Percentiles rank a stretch among this genome's conserved stretches.
Conservation (phyloP, 176 grass and related monocot genomes). For the Aegilops umbellulata region DNA sequence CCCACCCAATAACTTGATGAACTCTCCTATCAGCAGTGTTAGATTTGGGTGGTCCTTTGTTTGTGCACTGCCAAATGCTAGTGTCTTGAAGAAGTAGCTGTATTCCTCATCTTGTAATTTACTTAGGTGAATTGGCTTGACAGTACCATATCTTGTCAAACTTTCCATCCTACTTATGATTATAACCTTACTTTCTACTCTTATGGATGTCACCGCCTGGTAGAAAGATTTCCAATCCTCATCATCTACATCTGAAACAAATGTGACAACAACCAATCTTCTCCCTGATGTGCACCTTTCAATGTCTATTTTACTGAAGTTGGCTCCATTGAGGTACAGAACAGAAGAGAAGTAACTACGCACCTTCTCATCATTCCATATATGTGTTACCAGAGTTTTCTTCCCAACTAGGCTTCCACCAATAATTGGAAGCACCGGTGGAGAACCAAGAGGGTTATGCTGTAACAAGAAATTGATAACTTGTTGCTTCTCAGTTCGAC, state of each 20-base stretch:
- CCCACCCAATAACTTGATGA: not conserved
- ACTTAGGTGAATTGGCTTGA: not conserved
- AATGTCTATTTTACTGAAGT: not conserved
- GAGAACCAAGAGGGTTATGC: not conserved
- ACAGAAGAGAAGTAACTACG: not conserved
- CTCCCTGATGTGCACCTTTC: not conserved
- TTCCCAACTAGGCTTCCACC: constrained; percentile 1
- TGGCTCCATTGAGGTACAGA: not conserved
- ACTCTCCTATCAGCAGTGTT: not conserved
- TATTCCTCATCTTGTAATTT: not conserved
- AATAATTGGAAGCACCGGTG: not conserved
- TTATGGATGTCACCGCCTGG: not conserved
- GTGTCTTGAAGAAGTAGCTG: not conserved
- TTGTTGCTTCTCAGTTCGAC: not conserved
- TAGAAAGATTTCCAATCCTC: not conserved
- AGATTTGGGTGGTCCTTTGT: constrained; percentile 3
- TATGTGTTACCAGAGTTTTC: constrained; percentile 4
- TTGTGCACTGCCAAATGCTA: not conserved
- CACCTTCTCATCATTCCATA: not conserved
- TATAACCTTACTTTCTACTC: not conserved
- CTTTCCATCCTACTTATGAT: constrained; percentile 9
- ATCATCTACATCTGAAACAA: not conserved
- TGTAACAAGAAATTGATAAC: not conserved
- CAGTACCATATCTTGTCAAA: not conserved
- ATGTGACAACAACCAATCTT: not conserved